Evolutionary conservation across 2,329 filamentous ascomycete genomes (phyloP), one percentile per base, ranked within the genome.

Genomic region (Neofusicoccum laricinum): DNA sequence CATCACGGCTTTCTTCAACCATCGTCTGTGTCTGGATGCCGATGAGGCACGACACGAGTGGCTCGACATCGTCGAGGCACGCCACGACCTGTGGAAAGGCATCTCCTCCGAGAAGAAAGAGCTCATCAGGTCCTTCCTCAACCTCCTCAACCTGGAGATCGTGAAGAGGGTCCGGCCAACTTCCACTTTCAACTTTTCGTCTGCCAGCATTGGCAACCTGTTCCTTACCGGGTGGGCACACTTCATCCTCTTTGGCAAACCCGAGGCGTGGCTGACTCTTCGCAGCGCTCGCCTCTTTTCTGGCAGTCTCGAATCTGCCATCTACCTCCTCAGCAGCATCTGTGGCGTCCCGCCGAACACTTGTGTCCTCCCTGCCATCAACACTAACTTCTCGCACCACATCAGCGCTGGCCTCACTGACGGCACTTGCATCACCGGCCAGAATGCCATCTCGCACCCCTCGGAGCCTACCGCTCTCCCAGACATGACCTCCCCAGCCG

Each of bases 371-470:
- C 95, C 94, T 0, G 92, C 91, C 3, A 91, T 98, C 70, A 96
- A 97, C 80, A 93, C 90, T 67, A 98, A 97, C 76, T 97, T 97
- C 80, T 92, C 92, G 0, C 91, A 96, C 71, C 94, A 98, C 77
- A 98, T 98, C 69, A 92, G 90, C 5, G 94, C 93, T 1, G 90
- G 90, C 0, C 83, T 98, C 0, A 81, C 82, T 17, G 86, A 97
- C 73, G 92, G 91, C 7, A 87, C 86, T 0, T 80, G 90, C 30
- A 96, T 98, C 69, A 90, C 91, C 0, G 94, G 94, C 0, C 95
- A 98, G 75, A 97, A 97, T 75, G 90, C 91, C 72, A 97, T 97
- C 70, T 93, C 90, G 0, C 93, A 97, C 71, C 93, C 93, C 0
- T 89, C 87, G 48, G 86, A 84, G 43, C 87, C 88, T 0, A 90